These are phyloP conservation scores for Coniochaeta hoffmannii DNA, from an alignment of 2,329 filamentous ascomycete species.

Conservation along the genomic window DNA sequence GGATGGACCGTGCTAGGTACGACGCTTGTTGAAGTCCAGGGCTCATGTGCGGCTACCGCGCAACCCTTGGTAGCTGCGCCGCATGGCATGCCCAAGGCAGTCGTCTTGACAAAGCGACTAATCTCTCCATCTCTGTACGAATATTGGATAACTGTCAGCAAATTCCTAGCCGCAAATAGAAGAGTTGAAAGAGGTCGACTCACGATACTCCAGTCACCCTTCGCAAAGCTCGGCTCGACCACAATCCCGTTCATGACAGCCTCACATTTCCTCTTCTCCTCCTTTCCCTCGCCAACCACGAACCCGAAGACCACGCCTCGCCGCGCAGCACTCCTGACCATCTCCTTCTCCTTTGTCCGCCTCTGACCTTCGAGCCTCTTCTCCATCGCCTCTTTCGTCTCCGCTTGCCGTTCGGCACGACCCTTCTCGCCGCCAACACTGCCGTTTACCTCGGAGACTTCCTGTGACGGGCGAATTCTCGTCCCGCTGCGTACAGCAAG, in stretches of 20 bases:
- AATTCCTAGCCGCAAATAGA: too few relatives aligned
- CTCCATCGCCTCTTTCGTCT: constrained; percentile 42
- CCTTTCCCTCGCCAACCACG: constrained; percentile 11
- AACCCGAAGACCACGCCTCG: constrained; percentile 51
- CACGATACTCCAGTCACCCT: constrained; percentile 52
- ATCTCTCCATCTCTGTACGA: too few relatives aligned
- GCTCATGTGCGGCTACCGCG: too few relatives aligned
- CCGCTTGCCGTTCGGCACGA: constrained; percentile 40
- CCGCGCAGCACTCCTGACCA: constrained; percentile 56
- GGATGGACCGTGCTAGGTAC: too few relatives aligned
- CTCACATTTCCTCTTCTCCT: constrained; percentile 40
- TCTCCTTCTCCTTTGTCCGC: constrained; percentile 39
- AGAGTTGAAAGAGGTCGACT: too few relatives aligned
- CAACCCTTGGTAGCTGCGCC: too few relatives aligned
- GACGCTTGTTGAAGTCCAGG: too few relatives aligned
- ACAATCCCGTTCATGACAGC: constrained; percentile 51
- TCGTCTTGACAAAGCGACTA: too few relatives aligned
- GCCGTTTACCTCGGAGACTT: constrained; percentile 43
- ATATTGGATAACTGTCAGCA: too few relatives aligned
- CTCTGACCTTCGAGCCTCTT: constrained; percentile 41
- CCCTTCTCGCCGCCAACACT: constrained; percentile 50
- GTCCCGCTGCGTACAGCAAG: constrained; percentile 29
- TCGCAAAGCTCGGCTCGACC: constrained; percentile 53
- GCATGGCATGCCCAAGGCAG: too few relatives aligned
- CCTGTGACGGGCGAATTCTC: constrained; percentile 26